Conservation (phyloP, 257 asterid genomes). For the Nicotiana undulata region DNA sequence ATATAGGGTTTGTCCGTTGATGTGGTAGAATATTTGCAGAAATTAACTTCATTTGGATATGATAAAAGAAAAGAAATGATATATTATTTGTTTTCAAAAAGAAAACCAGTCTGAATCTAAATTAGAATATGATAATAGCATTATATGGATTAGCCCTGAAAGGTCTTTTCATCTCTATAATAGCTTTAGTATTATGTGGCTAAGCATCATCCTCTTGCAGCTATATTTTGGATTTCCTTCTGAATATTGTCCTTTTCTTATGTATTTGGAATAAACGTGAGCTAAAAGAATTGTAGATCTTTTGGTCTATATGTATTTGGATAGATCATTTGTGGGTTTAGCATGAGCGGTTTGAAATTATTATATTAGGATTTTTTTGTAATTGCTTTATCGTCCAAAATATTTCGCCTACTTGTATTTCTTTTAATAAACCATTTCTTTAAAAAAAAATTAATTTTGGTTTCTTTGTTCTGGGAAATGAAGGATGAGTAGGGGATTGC, state of each 20-base stretch:
- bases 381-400: no score
- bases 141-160: not conserved
- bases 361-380: no score
- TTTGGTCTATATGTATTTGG: no score
- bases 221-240: no score
- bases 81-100: not conserved
- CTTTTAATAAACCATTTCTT: no score
- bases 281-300: not conserved
- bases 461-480: no score
- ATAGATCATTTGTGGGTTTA: no score
- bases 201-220: not conserved
- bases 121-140: not conserved
- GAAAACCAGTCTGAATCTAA: no score
- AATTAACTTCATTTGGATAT: not conserved
- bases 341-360: no score
- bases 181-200: not conserved
- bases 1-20: not conserved
- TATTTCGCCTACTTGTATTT: no score
- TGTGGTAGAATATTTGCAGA: not conserved
- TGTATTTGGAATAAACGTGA: not conserved
- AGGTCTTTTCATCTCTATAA: not conserved
- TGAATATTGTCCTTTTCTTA: not conserved
- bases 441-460: no score
- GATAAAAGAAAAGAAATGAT: not conserved
- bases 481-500: no score